Percentiles rank a stretch among this genome's conserved stretches.
These are phyloP conservation scores for Casuarina equisetifolia DNA, from an alignment of 306 rosid species.

Conservation along the genomic window DNA sequence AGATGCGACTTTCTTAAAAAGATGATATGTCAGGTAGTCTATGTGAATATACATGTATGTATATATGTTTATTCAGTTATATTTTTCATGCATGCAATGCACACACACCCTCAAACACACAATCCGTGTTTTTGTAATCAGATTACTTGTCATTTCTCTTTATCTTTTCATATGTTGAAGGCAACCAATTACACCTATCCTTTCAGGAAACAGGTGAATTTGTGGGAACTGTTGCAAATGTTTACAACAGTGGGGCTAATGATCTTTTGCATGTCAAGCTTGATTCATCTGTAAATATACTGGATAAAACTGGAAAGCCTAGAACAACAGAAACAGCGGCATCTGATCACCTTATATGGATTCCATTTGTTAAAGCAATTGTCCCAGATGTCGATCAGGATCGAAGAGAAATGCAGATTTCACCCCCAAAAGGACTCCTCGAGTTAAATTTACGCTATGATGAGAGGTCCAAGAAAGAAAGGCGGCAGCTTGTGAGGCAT, in stretches of 20 bases:
- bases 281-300: conserved; percentile 55
- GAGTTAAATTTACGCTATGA: conserved; percentile 77
- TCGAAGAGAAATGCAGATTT: conserved; percentile 70
- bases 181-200: conserved; percentile 31
- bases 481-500: conserved; percentile 93
- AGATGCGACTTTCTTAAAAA: background rate
- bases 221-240: conserved; percentile 70
- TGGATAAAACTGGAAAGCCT: conserved; percentile 59
- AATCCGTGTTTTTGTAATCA: background rate
- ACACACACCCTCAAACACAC: background rate
- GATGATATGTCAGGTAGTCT: background rate
- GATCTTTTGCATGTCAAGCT: conserved; percentile 82
- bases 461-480: conserved; percentile 90
- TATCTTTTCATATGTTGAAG: conserved; percentile 20
- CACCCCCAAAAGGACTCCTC: conserved; percentile 95
- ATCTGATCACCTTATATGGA: conserved; percentile 70
- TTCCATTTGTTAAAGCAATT: conserved; percentile 93
- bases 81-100: too few species aligned
- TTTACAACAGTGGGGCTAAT: conserved; percentile 73
- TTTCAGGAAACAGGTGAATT: conserved; percentile 72
- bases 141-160: background rate
- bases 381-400: conserved; percentile 83
- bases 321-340: conserved; percentile 45
- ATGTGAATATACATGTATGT: background rate
- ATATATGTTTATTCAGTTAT: too few species aligned